phyloP scores from a whole-genome alignment of 2,329 filamentous ascomycete genomes.

The Emergomyces orientalis region DNA sequence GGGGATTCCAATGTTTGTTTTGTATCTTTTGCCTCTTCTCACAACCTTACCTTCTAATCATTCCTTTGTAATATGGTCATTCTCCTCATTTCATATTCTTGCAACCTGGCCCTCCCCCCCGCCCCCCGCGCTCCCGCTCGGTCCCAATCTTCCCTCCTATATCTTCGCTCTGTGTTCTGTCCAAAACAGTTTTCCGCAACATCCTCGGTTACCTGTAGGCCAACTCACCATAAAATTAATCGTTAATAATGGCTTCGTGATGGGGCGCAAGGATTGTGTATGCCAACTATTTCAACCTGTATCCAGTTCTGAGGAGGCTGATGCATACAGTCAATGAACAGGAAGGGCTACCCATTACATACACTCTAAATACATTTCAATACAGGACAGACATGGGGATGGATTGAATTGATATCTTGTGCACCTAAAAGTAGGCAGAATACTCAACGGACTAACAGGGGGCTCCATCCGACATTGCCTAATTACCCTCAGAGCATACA shows the following conservation, averaged over 20 bases:
- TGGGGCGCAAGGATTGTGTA: not conserved
- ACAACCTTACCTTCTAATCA: too few relatives aligned
- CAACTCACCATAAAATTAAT: not conserved
- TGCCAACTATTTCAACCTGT: not conserved
- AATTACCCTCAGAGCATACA: not conserved
- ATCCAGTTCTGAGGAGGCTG: not conserved
- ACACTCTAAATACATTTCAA: not conserved
- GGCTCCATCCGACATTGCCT: not conserved
- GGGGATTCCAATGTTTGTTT: not conserved
- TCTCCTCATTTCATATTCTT: not conserved
- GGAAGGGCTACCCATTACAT: too few relatives aligned
- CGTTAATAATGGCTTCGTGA: not conserved
- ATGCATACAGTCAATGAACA: too few relatives aligned
- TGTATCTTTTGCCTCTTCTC: not conserved
- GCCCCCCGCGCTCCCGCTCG: not conserved
- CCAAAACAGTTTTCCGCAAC: not conserved
- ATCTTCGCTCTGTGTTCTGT: not conserved
- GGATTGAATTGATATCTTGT: not conserved
- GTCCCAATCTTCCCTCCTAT: not conserved
- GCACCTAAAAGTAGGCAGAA: not conserved
- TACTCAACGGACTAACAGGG: not conserved
- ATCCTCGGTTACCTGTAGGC: not conserved
- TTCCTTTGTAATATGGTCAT: not conserved
- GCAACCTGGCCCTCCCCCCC: not conserved
- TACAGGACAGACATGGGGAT: not conserved